Evolutionary conservation across 2,329 filamentous ascomycete genomes (phyloP), one percentile per base, ranked within the genome.

Genomic region (Venturia nashicola): DNA sequence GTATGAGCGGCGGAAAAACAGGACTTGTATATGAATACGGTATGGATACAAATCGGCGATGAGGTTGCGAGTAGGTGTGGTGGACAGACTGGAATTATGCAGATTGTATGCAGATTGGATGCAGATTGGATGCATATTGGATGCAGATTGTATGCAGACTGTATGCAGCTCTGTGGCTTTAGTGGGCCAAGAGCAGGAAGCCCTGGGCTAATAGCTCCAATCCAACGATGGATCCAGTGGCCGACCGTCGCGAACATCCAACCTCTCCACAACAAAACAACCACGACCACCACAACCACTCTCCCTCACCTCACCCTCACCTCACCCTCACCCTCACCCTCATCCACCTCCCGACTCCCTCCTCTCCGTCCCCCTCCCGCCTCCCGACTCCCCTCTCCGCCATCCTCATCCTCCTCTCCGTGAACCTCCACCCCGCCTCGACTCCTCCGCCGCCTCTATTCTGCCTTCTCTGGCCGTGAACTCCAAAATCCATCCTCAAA

Each of bases 401-500:
- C 51, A 36, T n/a, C 61, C 39, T 34, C 20, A 23, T 18, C 14
- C 39, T 63, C 32, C 51, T 63, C 61, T 44, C 51, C 61, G n/a
- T 39, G 51, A 5, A 40, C 18, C 39, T 32, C 32, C 36, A 60
- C 36, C 61, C 54, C 54, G 34, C 48, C n/a, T 63, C 48, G 1
- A 46, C 46, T n/a, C 61, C 42, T 36, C 61, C 44, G 54, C 23
- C 23, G 20, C 34, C n/a, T n/a, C n/a, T n/a, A n/a, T 57, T 11
- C 27, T 27, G 2, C 27, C 27, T 27, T 55, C 23, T 7, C 20
- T 55, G 48, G 20, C 48, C 48, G 48, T 32, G 8, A 5, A 36
- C 20, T 4, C 5, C 46, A 12, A 27, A 36, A 9, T 4, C 32
- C 46, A 8, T 40, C 42, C 23, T 23, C 18, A 62, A 18, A 54